Evolutionary conservation across 176 grass and related monocot species (phyloP).

Genomic region (Paspalum notatum): DNA sequence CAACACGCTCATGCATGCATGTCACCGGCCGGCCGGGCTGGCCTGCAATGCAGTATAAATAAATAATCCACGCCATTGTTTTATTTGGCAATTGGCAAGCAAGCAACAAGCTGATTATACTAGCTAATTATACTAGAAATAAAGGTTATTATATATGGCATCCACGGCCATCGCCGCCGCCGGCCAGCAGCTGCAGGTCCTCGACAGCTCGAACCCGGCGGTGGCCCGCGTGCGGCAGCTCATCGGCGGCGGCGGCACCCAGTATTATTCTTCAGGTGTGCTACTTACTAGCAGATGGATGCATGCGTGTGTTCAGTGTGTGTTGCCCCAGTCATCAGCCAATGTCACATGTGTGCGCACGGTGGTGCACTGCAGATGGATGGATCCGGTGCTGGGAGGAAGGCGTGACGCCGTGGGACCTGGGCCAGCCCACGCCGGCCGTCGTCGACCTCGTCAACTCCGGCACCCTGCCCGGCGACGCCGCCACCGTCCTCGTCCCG

Average conservation of each 20-base stretch:
- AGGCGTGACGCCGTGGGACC: conserved; percentile 67
- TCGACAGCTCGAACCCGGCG: conserved; percentile 40
- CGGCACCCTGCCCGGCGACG: conserved; percentile 47
- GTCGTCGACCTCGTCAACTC: conserved; percentile 46
- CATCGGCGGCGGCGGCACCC: background rate
- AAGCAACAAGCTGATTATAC: no score
- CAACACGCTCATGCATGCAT: no score
- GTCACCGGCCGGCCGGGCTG: no score
- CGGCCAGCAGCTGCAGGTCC: background rate
- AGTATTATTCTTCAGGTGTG: conserved; percentile 5
- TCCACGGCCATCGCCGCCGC: no score
- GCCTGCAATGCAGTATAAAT: no score
- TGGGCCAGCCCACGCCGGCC: conserved; percentile 54
- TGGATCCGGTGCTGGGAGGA: conserved; percentile 67
- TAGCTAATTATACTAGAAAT: no score
- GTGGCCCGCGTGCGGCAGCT: conserved; percentile 13
- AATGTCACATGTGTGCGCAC: background rate
- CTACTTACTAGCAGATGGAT: no score
- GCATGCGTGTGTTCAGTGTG: no score
- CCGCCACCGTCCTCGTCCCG: conserved; percentile 47
- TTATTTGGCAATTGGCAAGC: no score
- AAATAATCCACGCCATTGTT: no score
- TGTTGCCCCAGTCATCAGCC: no score
- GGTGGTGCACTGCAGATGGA: conserved; percentile 44
- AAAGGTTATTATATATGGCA: no score